Conservation (phyloP, 768 basidiomycete species). For the Steccherinum ochraceum region DNA sequence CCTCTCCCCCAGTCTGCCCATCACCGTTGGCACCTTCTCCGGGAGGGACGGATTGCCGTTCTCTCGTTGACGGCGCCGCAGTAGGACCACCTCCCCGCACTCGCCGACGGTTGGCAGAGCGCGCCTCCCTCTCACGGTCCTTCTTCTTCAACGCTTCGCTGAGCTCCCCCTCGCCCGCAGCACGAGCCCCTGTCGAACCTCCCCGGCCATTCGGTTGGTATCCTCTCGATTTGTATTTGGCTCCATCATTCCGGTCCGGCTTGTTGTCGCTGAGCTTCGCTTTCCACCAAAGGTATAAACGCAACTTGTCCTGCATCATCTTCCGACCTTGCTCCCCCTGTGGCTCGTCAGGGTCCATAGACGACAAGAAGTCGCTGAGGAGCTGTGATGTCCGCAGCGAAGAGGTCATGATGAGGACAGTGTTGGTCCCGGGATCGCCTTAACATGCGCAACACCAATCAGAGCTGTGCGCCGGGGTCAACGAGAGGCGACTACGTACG, state of each 20-base stretch:
- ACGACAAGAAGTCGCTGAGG: constrained; percentile 73
- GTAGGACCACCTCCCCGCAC: constrained; percentile 65
- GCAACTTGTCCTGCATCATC: constrained; percentile 78
- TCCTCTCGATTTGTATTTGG: not conserved
- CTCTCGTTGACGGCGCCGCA: not conserved
- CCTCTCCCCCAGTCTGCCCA: constrained; percentile 37
- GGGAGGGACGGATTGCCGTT: not conserved
- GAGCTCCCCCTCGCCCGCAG: constrained; percentile 32
- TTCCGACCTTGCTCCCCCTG: constrained; percentile 57
- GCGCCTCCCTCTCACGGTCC: constrained; percentile 55
- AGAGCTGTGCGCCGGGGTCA: not conserved
- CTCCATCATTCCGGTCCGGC: constrained; percentile 26
- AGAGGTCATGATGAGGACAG: constrained; percentile 83
- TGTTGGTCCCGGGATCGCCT: constrained; percentile 56
- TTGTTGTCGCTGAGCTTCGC: constrained; percentile 35
- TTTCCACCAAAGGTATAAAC: constrained; percentile 80
- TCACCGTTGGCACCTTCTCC: constrained; percentile 20
- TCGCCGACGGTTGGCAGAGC: constrained; percentile 60
- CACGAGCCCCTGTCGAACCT: constrained; percentile 5
- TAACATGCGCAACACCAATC: not conserved
- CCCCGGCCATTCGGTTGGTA: not conserved
- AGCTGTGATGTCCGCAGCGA: constrained; percentile 70
- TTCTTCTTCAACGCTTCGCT: constrained; percentile 78
- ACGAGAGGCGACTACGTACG: constrained; percentile 11
- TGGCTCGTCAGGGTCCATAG: constrained; percentile 50